Percentiles rank a stretch among this genome's conserved stretches.
phyloP scores from a whole-genome alignment of 208 protist species.

The Wallacemonas sp. region DNA sequence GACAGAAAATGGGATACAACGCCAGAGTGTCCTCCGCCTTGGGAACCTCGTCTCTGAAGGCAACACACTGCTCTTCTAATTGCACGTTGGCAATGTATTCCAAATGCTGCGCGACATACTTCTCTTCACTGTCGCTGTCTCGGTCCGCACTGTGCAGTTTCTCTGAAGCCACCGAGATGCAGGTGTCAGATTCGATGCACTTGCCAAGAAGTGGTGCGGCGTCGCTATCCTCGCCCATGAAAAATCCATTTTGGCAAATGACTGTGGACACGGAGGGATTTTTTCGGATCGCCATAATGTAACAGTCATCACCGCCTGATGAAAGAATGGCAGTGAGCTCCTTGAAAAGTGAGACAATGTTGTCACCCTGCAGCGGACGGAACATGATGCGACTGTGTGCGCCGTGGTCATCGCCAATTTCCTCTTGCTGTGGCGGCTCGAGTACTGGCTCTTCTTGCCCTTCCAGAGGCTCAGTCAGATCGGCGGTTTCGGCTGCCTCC shows the following conservation, averaged over 20 bases:
- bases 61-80: conserved; percentile 24
- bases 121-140: conserved; percentile 18
- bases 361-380: conserved; percentile 25
- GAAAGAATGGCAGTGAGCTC: conserved; percentile 33
- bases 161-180: conserved; percentile 30
- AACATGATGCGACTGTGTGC: conserved; percentile 5
- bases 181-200: conserved; percentile 22
- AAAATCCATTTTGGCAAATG: conserved; percentile 51
- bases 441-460: conserved; percentile 1
- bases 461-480: background rate
- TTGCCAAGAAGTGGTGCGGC: conserved; percentile 24
- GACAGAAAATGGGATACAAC: conserved; percentile 36
- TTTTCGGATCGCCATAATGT: conserved; percentile 46
- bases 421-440: background rate
- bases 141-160: conserved; percentile 22
- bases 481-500: conserved; percentile 9
- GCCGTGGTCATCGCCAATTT: background rate
- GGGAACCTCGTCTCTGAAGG: conserved; percentile 20
- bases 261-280: conserved; percentile 25
- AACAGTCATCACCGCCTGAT: conserved; percentile 38
- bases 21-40: conserved; percentile 39
- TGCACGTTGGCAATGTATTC: conserved; percentile 31
- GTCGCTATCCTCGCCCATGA: conserved; percentile 23
- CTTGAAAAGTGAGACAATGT: conserved; percentile 34
- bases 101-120: conserved; percentile 16